Evolutionary conservation across 2,329 filamentous ascomycete species (phyloP), one percentile per base, ranked within the genome.

Genomic region (Penicillium crustosum): DNA sequence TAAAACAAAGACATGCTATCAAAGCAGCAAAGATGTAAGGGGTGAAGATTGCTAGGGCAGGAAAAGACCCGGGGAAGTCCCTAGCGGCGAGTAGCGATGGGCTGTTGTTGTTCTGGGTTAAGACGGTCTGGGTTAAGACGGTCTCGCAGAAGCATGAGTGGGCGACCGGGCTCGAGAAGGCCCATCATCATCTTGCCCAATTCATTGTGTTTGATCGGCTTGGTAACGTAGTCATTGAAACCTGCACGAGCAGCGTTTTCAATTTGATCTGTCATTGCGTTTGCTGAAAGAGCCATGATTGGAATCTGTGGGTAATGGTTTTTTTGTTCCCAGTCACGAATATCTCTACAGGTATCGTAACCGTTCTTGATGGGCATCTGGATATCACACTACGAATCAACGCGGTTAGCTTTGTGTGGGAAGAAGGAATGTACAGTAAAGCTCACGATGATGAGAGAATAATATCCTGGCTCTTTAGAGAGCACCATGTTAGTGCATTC

Each of bases 331-430:
- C 78, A 81, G 31, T 61, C 66, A 49, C 78, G 76, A 61, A 81
- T 77, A 33, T 80, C 78, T 49, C 69, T 72, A 60, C 77, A 79
- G 2, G 78, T 79, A 45, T 80, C 76, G 57, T 81, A 80, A 35
- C 78, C 78, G 50, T 80, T 79, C 64, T 80, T 80, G 55, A 79
- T 64, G 6, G 78, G 78, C 78, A 81, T 81, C 66, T 81, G 78
- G 45, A 81, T 81, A 64, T 81, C 78, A 57, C 78, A 80, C 77
- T 79, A 45, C 27, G 21, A 8, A 39, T 45, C 7, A 3, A 53
- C 8, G 13, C 2, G 13, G 25, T 66, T 58, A 66, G 57, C 42
- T 27, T 1, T 27, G 19, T 10, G 10, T 15, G 13, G 6, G 15
- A n/a, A 15, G 3, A 31, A 33, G 29, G 44, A 1, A 39, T 19